phyloP scores from a whole-genome alignment of 1,284 basidiomycete genomes.

The Sanguinoderma infundibulare region DNA sequence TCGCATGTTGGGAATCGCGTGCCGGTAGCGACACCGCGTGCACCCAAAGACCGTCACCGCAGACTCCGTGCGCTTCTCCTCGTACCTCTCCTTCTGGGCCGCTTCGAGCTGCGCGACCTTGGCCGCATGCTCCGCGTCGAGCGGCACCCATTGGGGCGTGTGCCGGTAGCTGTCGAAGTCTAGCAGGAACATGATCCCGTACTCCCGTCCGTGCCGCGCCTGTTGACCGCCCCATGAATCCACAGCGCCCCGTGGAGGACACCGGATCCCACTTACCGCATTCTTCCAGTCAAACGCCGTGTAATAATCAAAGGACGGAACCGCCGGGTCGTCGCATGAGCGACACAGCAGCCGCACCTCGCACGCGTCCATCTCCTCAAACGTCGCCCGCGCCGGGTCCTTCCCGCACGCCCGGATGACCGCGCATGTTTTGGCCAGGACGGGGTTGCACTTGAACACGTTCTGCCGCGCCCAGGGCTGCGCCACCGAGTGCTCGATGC shows the following conservation, averaged over 20 bases:
- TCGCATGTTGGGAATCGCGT: neutral
- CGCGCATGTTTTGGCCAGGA: slow-evolving; percentile 30
- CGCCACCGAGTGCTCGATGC: neutral
- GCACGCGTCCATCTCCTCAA: slow-evolving; percentile 46
- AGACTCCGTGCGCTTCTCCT: neutral
- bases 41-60: neutral
- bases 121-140: neutral
- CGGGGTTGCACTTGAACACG: neutral
- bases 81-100: neutral
- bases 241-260: no score
- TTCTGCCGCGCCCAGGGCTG: neutral
- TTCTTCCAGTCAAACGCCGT: slow-evolving; percentile 8
- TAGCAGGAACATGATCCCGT: neutral
- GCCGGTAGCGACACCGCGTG: slow-evolving; percentile 2
- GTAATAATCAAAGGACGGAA: neutral
- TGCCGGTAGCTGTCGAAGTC: neutral
- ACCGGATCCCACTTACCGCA: neutral
- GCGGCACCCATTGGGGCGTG: neutral
- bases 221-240: neutral
- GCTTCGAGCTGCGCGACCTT: neutral
- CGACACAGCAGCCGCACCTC: slow-evolving; percentile 34
- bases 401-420: slow-evolving; percentile 42
- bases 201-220: neutral
- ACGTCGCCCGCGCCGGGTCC: slow-evolving; percentile 45
- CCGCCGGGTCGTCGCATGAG: neutral